Evolutionary conservation across 352 stramenopile genomes (phyloP).

Genomic region (Thraustochytrium sp.): DNA sequence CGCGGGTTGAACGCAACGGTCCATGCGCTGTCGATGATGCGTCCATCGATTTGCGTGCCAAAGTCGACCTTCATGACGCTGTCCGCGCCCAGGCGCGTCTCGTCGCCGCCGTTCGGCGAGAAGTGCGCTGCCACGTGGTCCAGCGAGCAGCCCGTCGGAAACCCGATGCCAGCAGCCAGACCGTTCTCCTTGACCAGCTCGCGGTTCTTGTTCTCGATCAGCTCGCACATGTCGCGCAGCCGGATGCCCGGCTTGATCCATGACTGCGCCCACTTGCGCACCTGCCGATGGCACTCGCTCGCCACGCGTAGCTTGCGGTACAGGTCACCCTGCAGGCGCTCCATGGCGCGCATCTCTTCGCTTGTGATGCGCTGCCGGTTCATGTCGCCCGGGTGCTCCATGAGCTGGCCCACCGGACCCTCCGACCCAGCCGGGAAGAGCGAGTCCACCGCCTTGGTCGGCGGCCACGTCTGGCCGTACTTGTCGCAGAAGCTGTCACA

Average conservation of each 20-base stretch:
- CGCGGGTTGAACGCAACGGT: constrained; percentile 89
- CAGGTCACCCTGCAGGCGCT: constrained; percentile 67
- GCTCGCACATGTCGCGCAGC: constrained; percentile 89
- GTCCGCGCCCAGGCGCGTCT: constrained; percentile 83
- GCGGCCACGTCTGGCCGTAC: constrained; percentile 88
- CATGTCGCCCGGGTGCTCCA: constrained; percentile 79
- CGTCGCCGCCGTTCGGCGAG: constrained; percentile 90
- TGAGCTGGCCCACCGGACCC: constrained; percentile 87
- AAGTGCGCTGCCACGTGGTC: constrained; percentile 97
- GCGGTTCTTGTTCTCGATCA: constrained; percentile 92
- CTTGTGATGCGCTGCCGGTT: constrained; percentile 76
- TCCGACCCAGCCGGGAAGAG: constrained; percentile 49
- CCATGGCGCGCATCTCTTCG: constrained; percentile 63
- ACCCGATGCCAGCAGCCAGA: constrained; percentile 72
- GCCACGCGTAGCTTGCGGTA: constrained; percentile 81
- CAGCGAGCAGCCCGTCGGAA: constrained; percentile 90
- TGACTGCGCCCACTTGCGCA: constrained; percentile 83
- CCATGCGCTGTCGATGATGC: constrained; percentile 95
- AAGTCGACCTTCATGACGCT: constrained; percentile 99
- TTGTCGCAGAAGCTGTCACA: constrained; percentile 50
- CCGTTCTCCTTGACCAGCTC: constrained; percentile 86
- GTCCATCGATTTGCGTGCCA: constrained; percentile 87
- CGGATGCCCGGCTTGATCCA: constrained; percentile 93
- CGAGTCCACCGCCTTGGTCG: constrained; percentile 79
- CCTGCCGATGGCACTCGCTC: constrained; percentile 88